Conservation (phyloP, 768 basidiomycete genomes). For the Phylloporus sp. region DNA sequence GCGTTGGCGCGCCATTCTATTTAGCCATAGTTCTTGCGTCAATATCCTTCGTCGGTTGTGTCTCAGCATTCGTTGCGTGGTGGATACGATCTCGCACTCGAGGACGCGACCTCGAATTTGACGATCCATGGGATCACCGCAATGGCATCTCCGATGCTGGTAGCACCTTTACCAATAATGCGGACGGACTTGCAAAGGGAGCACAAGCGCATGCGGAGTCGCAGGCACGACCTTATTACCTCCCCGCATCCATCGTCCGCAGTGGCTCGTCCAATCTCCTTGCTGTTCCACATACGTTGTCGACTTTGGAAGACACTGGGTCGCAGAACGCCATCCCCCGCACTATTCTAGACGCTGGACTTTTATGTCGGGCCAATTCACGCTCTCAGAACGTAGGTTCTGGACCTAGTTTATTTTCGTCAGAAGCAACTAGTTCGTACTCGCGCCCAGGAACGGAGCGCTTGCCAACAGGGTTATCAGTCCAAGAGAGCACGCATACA, state of each 20-base stretch:
- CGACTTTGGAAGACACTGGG: background rate
- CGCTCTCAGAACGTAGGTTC: constrained; percentile 7
- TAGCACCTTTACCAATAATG: background rate
- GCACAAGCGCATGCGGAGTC: constrained; percentile 3
- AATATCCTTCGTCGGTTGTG: constrained; percentile 41
- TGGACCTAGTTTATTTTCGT: constrained; percentile 2
- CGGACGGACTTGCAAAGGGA: constrained; percentile 3
- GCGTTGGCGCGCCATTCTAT: constrained; percentile 42
- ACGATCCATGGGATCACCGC: constrained; percentile 34
- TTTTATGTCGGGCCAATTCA: background rate
- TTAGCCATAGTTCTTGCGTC: constrained; percentile 47
- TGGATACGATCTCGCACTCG: constrained; percentile 41
- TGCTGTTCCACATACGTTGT: constrained; percentile 14
- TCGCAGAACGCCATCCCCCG: constrained; percentile 4
- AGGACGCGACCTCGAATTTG: constrained; percentile 31
- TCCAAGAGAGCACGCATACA: constrained; percentile 32
- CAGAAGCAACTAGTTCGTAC: background rate
- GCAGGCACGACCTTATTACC: constrained; percentile 21
- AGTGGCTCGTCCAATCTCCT: constrained; percentile 18
- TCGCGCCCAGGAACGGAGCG: constrained; percentile 16
- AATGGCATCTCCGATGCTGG: constrained; percentile 4
- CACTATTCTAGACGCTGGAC: background rate
- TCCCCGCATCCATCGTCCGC: constrained; percentile 22
- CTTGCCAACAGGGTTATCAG: constrained; percentile 15
- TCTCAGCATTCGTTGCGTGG: constrained; percentile 49